Conservation (phyloP, 2,329 filamentous ascomycete genomes). For the Microsporum audouinii region DNA sequence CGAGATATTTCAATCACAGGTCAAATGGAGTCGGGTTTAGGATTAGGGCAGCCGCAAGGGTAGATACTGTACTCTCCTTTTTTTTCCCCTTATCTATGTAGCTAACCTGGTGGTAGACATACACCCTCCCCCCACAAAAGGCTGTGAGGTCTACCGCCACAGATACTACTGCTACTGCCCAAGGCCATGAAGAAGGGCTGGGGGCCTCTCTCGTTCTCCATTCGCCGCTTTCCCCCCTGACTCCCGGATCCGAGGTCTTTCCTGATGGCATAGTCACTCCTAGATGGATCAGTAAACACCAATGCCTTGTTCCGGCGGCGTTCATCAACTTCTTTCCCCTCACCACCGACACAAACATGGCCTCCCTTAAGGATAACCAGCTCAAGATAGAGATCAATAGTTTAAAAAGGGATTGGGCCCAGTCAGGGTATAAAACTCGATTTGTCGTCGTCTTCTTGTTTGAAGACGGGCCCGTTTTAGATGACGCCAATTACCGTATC, state of each 20-base stretch:
- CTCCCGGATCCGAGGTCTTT: conserved; percentile 69
- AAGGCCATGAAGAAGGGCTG: conserved; percentile 21
- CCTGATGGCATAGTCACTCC: conserved; percentile 79
- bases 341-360: conserved; percentile 58
- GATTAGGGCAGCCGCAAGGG: conserved; percentile 66
- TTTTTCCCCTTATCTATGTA: neutral
- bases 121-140: conserved; percentile 50
- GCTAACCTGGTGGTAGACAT: conserved; percentile 28
- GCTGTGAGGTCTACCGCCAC: conserved; percentile 44
- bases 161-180: conserved; percentile 36
- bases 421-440: conserved; percentile 57
- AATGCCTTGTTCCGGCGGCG: conserved; percentile 67
- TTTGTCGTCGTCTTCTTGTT: conserved; percentile 68
- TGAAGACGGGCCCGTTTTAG: conserved; percentile 53
- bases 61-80: conserved; percentile 41
- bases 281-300: conserved; percentile 80
- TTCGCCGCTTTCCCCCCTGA: conserved; percentile 83
- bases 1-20: conserved; percentile 41
- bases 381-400: conserved; percentile 77
- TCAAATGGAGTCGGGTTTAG: conserved; percentile 49
- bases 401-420: conserved; percentile 53
- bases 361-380: conserved; percentile 71
- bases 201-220: conserved; percentile 53
- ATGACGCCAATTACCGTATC: conserved; percentile 62
- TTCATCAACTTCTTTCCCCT: conserved; percentile 73